Base-by-base conservation (phyloP, 768 basidiomycete species). In the Myochromella boudieri region DNA sequence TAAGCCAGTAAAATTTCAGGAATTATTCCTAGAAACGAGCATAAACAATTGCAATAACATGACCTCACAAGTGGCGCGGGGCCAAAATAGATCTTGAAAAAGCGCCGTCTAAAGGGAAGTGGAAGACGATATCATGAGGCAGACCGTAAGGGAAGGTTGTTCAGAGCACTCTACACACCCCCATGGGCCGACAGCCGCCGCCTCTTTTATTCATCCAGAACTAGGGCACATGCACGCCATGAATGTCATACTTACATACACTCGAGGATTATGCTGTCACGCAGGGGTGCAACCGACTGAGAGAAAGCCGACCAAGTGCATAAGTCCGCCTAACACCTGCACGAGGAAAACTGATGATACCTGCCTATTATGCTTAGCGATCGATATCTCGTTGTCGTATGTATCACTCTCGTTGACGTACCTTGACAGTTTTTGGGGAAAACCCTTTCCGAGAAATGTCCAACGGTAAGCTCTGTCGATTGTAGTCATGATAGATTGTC, bases 271-370 rank as follows among this genome's bases (percentile, higher is more conserved):
- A 36, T 32, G 39, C 42, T 27, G 21, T 37, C 32, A 22, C 12
- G 42, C 44, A 49, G 48, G 52, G 42, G 32, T 20, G 32, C 34
- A 27, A 3, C 24, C 8, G 15, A 27, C 17, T 33, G 41, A n/a
- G 37, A 53, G 25, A 10, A 33, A 12, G 31, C 6, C 25, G 1
- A n/a, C n/a, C n/a, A n/a, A n/a, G 17, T 29, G 32, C 33, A 22
- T 43, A 32, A 34, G 24, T 9, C 36, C 33, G 34, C 28, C 37
- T 33, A 17, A 11, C n/a, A 14, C 36, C 41, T 20, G 29, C 25
- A 34, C 21, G 37, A 48, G 25, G 28, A 38, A n/a, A n/a, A 31
- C n/a, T 31, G 29, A 31, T 31, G n/a, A n/a, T n/a, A n/a, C n/a
- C n/a, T n/a, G n/a, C n/a, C n/a, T n/a, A n/a, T n/a, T n/a, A n/a